Base-by-base conservation (phyloP, 306 rosid species). In the Casuarina equisetifolia region DNA sequence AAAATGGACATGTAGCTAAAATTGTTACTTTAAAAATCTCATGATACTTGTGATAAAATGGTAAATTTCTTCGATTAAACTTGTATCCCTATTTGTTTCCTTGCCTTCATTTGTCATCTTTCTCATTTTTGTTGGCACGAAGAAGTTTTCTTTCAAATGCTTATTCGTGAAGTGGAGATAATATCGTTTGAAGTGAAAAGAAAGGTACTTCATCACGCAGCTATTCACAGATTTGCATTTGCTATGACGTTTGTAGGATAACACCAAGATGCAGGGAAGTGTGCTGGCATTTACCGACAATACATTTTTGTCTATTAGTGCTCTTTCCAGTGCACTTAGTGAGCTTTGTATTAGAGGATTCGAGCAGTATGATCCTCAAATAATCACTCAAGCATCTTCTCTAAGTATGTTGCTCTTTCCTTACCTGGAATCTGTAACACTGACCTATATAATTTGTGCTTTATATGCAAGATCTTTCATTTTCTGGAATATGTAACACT, bases 201-300 rank as follows among this genome's bases (percentile, higher is more conserved):
- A 42, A 67, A 67, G 51, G 42, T n/a, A 52, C 38, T 72, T 72
- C 35, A 13, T 72, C 39, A 9, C 35, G 32, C 57, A 72, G 19
- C 46, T 17, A 12, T 2, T 38, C 6, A 72, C 69, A 45, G 67
- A 3, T 9, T 48, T n/a, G 45, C 35, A n/a, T 46, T 76, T 72
- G 6, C 6, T 36, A 42, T 67, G 71, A 44, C 53, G 63, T n/a
- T 58, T 79, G 58, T 58, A 91, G 94, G 92, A 76, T 68, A 68
- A 83, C 68, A 38, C 84, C n/a, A 84, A 73, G 76, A 79, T 51
- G 20, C 7, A 42, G 50, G 79, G 81, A 70, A 70, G 81, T 20
- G 88, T 87, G 74, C 72, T 92, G 86, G 96, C 92, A 39, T 79
- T 87, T 69, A 87, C 97, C 13, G 96, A 92, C 78, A 91, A 84